Evolutionary conservation across 1,284 basidiomycete species (phyloP), one percentile per base, ranked within the genome.

Genomic region (Xerocomus nothofagi): DNA sequence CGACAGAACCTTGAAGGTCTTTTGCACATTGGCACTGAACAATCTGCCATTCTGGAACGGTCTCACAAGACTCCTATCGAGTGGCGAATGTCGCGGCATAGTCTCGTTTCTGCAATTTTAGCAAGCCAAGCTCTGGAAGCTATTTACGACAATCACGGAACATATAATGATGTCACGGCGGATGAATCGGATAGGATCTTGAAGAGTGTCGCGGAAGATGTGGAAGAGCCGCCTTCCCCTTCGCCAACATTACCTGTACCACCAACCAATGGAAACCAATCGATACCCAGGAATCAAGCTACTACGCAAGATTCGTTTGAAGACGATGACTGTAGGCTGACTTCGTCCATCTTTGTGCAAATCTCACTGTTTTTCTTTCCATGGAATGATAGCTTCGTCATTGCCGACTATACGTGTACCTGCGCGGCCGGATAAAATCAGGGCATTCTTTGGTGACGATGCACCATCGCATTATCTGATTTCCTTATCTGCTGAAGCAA

Each of bases 361-460:
- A 9, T 2, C 26, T 52, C 27, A 61, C 6, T 20, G 21, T 33
- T 29, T 2, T 39, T 38, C 4, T 20, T 42, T 8, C 8, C 11
- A 15, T 43, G 18, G 20, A 15, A 40, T 27, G 14, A 46, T 44
- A 69, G 63, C 32, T 44, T 38, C n/a, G n/a, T n/a, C n/a, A n/a
- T n/a, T 62, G 27, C 18, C 36, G 17, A 33, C 32, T 11, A 42
- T 43, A 15, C 63, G 54, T 11, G 49, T 52, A 0, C 61, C 59
- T 43, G 53, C 57, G 6, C 57, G 67, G 43, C 44, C 61, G 54
- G 42, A 63, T 55, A 86, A 85, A 58, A 71, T 85, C 24, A 75
- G 75, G 54, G 80, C 84, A 57, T 62, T 90, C 44, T 74, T 89
- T 36, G 86, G 86, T 14, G 76, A 80, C 27, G 83, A 86, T 23